Evolutionary conservation across 306 rosid species (phyloP).

Genomic region (Lotus japonicus): DNA sequence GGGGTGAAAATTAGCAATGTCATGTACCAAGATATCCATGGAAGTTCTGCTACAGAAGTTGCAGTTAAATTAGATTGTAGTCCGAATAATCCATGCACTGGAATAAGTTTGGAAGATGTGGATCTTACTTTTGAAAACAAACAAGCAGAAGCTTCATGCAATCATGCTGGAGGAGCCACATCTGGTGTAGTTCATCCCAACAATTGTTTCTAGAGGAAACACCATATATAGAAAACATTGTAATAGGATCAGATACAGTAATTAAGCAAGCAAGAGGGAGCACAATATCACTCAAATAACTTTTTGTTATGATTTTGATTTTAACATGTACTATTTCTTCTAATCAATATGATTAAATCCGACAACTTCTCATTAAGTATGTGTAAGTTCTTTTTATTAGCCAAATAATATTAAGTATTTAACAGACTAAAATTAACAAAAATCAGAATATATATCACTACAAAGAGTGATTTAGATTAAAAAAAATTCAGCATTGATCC

Average conservation of each 20-base stretch:
- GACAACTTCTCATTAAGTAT: too few relatives aligned
- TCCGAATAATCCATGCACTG: slow-evolving; percentile 34
- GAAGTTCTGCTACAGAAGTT: slow-evolving; percentile 35
- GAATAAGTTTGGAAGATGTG: slow-evolving; percentile 34
- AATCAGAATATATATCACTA: too few relatives aligned
- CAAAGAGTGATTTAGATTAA: too few relatives aligned
- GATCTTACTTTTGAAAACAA: slow-evolving; percentile 28
- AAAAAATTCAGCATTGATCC: too few relatives aligned
- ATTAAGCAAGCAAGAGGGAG: not conserved
- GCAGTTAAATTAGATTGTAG: slow-evolving; percentile 45
- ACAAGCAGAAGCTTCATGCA: slow-evolving; percentile 27
- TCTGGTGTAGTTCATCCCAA: slow-evolving; percentile 34
- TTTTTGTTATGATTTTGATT: too few relatives aligned
- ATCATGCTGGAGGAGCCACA: slow-evolving; percentile 20
- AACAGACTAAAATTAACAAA: too few relatives aligned
- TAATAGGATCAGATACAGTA: not conserved
- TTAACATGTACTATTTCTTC: too few relatives aligned
- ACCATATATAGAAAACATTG: not conserved
- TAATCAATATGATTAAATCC: too few relatives aligned
- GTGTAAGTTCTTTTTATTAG: too few relatives aligned
- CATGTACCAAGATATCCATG: slow-evolving; percentile 28
- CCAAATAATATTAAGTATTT: too few relatives aligned
- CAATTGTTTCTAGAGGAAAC: slow-evolving; percentile 21
- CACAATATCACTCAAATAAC: not conserved
- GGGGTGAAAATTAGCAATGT: slow-evolving; percentile 40